Evolutionary conservation across 179 eudicot genomes (phyloP), one percentile per base, ranked within the genome.

Genomic region (Silene noctiflora): DNA sequence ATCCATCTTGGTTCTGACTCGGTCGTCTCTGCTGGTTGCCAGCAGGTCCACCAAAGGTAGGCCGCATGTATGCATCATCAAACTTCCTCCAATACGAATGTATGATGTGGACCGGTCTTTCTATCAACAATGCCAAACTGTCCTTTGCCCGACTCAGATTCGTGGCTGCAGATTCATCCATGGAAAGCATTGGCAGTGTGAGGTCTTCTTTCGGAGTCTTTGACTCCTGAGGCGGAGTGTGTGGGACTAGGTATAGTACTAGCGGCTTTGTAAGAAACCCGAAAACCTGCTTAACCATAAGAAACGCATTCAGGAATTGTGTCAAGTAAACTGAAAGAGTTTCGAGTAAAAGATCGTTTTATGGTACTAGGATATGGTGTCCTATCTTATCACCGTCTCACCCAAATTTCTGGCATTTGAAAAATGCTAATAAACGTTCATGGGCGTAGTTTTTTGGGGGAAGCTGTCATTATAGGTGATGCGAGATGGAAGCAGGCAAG

Each of bases 11-110:
- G 20, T 7, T 55, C 20, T 55, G 59, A 4, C 17, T 55, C 8
- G 7, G 0, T 68, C 25, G 55, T 67, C 72, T 71, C 8, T 31
- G 71, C 6, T 78, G 86, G 66, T 59, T 72, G 31, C 48, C 14
- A 19, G 6, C 6, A 3, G 85, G 86, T 14, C 92, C 89, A 2
- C 98, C 97, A 76, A 95, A 95, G 12, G 84, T 68, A 0, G 99
- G 99, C 78, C 96, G 84, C 99, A 93, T 95, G 77, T 91, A 91
- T 12, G 91, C 81, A 75, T 91, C 88, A 48, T 93, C 99, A 13
- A 95, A 91, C 88, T 82, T 95, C 76, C 99, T 84, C 99, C 97
- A 95, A 81, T 91, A 93, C 22, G 86, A 79, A 80, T 95, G 99
- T 44, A 95, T 88, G 4, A 97, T 93, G 82, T 83, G 88, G 13